Percentiles rank a stretch among this genome's conserved stretches.
These are phyloP conservation scores for Linnemannia elongata DNA, from an alignment of 192 early-diverging fungal species.

Conservation along the genomic window DNA sequence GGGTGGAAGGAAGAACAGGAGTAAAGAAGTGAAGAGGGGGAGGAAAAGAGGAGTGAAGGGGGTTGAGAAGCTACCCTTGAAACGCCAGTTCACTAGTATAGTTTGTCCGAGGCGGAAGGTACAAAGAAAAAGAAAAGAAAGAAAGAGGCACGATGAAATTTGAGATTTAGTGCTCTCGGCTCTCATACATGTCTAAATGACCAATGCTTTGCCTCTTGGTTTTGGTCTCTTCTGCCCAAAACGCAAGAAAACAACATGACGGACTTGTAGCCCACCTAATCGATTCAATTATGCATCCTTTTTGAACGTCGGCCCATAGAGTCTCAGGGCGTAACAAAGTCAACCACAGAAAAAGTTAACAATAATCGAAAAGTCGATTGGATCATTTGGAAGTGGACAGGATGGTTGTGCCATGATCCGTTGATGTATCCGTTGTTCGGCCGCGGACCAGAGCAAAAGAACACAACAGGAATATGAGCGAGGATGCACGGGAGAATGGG, in stretches of 20 bases:
- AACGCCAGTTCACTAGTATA: neutral
- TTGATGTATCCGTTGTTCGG: neutral
- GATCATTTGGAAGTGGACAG: neutral
- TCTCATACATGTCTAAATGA: neutral
- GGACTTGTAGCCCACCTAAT: neutral
- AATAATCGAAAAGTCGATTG: neutral
- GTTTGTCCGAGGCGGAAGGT: slow-evolving; percentile 1
- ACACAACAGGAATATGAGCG: neutral
- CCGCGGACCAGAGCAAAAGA: neutral
- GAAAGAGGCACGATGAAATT: neutral
- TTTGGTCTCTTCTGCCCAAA: neutral
- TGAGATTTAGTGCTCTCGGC: neutral
- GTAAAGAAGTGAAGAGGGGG: neutral
- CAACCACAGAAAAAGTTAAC: neutral
- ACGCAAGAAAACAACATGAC: neutral
- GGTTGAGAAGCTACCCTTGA: neutral
- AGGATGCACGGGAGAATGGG: neutral
- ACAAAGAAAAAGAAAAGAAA: neutral
- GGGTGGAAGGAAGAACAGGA: neutral
- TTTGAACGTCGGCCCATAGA: neutral
- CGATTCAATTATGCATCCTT: neutral
- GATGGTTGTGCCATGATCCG: neutral
- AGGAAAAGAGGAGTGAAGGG: neutral
- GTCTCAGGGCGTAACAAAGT: neutral
- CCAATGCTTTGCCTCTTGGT: neutral